Conservation (phyloP, 345 rosid species). For the Eucalyptus shirleyi region DNA sequence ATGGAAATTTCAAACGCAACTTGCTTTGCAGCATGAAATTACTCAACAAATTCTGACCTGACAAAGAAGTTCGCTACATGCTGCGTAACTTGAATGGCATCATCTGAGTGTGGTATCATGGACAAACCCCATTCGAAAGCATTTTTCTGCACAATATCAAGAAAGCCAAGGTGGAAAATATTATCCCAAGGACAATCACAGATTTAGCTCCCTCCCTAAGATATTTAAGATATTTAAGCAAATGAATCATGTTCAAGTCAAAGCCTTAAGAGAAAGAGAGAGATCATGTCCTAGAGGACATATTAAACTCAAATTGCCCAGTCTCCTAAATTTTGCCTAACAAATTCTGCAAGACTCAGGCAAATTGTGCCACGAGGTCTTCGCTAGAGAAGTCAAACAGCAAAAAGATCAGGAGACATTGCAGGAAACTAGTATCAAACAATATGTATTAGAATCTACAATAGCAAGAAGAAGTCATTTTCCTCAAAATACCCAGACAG, state of each 20-base stretch:
- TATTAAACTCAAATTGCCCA: not conserved
- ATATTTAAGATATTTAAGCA: not conserved
- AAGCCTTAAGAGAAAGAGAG: not conserved
- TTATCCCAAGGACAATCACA: not conserved
- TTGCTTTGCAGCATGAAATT: not conserved
- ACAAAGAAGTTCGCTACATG: slow-evolving; percentile 64
- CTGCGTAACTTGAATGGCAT: slow-evolving; percentile 85
- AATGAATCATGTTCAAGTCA: not conserved
- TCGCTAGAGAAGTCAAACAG: not conserved
- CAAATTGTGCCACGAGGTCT: not conserved
- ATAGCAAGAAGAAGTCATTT: not conserved
- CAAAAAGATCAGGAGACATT: not conserved
- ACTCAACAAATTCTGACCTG: slow-evolving; percentile 29
- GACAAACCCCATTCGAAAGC: slow-evolving; percentile 90
- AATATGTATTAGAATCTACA: not conserved
- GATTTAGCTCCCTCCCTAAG: not conserved
- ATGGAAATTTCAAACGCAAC: not conserved
- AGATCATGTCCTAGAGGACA: not conserved
- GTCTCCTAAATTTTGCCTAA: not conserved
- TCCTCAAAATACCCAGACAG: not conserved
- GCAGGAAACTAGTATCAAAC: not conserved
- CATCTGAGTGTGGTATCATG: slow-evolving; percentile 83
- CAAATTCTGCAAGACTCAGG: not conserved
- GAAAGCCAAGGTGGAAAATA: not conserved
- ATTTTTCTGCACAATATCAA: slow-evolving; percentile 52